phyloP scores from a whole-genome alignment of 2,329 filamentous ascomycete species.

The Colletotrichum simmondsii region DNA sequence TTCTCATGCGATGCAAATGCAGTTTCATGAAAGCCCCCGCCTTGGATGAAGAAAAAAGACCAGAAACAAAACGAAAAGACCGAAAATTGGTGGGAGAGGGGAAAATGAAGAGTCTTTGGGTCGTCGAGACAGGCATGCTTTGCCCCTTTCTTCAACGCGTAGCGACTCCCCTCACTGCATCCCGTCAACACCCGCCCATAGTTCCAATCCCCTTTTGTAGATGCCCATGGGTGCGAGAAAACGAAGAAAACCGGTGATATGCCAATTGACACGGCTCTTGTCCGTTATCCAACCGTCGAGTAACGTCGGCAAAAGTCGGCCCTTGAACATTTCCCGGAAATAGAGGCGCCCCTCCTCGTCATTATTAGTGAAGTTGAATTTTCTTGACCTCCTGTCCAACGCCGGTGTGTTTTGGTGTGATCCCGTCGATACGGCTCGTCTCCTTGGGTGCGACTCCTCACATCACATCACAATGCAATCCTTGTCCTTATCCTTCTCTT shows the following conservation, averaged over 20 bases:
- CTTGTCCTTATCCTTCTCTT: constrained; percentile 69
- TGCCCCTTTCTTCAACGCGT: constrained; percentile 11
- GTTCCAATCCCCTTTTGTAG: constrained; percentile 8
- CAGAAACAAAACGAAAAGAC: not conserved
- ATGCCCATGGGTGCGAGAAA: constrained; percentile 14
- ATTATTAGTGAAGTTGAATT: constrained; percentile 35
- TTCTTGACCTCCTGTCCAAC: constrained; percentile 21
- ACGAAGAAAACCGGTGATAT: constrained; percentile 8
- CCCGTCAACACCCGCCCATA: constrained; percentile 6
- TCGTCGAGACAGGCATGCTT: constrained; percentile 17
- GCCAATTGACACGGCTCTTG: constrained; percentile 8
- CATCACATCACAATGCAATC: constrained; percentile 72
- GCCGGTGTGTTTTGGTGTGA: constrained; percentile 13
- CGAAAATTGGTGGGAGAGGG: not conserved
- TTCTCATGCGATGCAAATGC: constrained; percentile 31
- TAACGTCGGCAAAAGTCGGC: not conserved
- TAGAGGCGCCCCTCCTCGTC: constrained; percentile 16
- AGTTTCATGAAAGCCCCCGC: constrained; percentile 21
- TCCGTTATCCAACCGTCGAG: constrained; percentile 23
- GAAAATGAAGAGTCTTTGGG: constrained; percentile 13
- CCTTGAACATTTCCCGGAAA: not conserved
- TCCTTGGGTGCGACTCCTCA: constrained; percentile 45
- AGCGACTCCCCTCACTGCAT: not conserved
- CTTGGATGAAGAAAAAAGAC: not conserved
- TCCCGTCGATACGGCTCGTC: not conserved